Evolutionary conservation across 345 rosid species (phyloP).

Genomic region (Pistacia integerrima): DNA sequence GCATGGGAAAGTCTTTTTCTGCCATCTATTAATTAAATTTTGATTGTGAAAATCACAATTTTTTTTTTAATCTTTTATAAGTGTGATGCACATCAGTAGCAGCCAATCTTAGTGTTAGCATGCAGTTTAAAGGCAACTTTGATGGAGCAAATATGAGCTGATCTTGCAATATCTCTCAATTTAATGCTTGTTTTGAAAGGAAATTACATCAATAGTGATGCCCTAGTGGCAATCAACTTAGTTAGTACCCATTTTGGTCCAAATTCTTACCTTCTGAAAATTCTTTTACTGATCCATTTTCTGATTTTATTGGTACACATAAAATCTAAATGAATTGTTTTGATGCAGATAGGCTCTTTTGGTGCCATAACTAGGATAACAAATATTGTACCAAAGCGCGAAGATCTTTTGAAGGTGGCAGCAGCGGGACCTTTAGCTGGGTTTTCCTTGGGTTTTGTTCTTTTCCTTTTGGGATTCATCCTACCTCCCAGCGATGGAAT

Average conservation of each 20-base stretch:
- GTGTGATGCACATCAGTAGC: no score
- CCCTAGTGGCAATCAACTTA: neutral
- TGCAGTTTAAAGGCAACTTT: neutral
- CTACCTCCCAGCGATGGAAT: constrained; percentile 86
- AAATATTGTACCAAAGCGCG: constrained; percentile 81
- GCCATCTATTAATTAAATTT: neutral
- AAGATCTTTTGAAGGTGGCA: constrained; percentile 88
- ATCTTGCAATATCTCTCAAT: neutral
- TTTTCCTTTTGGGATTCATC: constrained; percentile 77
- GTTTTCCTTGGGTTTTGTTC: constrained; percentile 73
- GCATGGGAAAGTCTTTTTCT: neutral
- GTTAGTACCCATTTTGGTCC: neutral
- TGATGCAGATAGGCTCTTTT: constrained; percentile 97
- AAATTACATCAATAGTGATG: neutral
- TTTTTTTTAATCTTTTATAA: neutral
- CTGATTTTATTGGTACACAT: neutral
- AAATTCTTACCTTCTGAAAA: neutral
- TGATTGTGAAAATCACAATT: neutral
- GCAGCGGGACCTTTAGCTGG: constrained; percentile 97
- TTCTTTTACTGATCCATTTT: constrained; percentile 3
- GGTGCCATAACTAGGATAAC: constrained; percentile 90
- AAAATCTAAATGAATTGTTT: constrained; percentile 38
- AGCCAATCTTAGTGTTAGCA: no score
- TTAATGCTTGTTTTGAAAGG: neutral
- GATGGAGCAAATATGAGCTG: neutral